Conservation (phyloP, 2,329 filamentous ascomycete species). For the Neospermospora avenae region DNA sequence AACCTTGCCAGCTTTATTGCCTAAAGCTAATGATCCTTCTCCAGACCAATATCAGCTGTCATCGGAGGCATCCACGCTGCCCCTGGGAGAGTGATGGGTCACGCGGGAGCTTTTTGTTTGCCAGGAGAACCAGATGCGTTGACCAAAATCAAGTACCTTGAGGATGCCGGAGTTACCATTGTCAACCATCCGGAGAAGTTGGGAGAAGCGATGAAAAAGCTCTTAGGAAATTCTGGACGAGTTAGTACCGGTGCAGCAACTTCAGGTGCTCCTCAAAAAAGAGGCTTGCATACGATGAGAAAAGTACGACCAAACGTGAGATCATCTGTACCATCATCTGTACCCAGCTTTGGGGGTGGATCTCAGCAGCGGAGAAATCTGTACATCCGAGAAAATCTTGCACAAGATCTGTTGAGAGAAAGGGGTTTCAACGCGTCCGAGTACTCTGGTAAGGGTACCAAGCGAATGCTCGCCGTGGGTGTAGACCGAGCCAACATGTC, state of each 20-base stretch:
- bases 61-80: slow-evolving; percentile 65
- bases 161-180: slow-evolving; percentile 63
- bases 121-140: slow-evolving; percentile 62
- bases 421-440: slow-evolving; percentile 44
- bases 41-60: slow-evolving; percentile 68
- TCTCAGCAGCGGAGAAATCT: slow-evolving; percentile 50
- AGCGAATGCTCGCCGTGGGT: slow-evolving; percentile 58
- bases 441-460: slow-evolving; percentile 37
- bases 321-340: slow-evolving; percentile 4
- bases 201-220: slow-evolving; percentile 61
- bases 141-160: slow-evolving; percentile 65
- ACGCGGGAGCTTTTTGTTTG: slow-evolving; percentile 70
- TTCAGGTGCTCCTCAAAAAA: slow-evolving; percentile 42
- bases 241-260: slow-evolving; percentile 37
- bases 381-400: slow-evolving; percentile 52
- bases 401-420: slow-evolving; percentile 53
- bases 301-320: slow-evolving; percentile 22
- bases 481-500: slow-evolving; percentile 60
- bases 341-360: neutral
- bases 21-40: neutral
- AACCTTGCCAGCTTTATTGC: neutral
- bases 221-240: slow-evolving; percentile 46
- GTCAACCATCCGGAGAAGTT: slow-evolving; percentile 76
- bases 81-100: slow-evolving; percentile 68
- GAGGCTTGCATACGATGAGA: slow-evolving; percentile 49